Percentiles rank a stretch among this genome's conserved stretches.
Evolutionary conservation across 2,329 filamentous ascomycete genomes (phyloP).

Genomic region (Aspergillus thermomutatus): DNA sequence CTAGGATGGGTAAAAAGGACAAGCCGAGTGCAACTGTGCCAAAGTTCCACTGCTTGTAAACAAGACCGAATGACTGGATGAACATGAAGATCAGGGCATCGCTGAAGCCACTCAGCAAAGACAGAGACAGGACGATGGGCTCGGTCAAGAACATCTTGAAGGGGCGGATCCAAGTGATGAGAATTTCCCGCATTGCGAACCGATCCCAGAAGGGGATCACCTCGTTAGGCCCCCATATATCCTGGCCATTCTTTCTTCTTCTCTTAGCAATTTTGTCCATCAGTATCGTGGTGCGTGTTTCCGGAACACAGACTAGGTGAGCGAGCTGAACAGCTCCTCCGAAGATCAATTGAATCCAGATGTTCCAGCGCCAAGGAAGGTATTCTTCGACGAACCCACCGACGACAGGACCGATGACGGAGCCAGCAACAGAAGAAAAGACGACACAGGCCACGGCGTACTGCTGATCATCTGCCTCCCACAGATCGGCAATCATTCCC

Average conservation of each 20-base stretch:
- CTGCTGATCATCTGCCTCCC: slow-evolving; percentile 67
- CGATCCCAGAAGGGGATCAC: slow-evolving; percentile 58
- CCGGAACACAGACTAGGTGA: slow-evolving; percentile 69
- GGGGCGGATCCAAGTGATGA: slow-evolving; percentile 57
- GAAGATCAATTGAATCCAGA: slow-evolving; percentile 83
- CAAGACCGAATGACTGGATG: slow-evolving; percentile 59
- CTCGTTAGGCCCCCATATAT: slow-evolving; percentile 71
- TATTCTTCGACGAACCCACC: slow-evolving; percentile 70
- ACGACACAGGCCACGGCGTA: slow-evolving; percentile 74
- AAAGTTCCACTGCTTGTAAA: slow-evolving; percentile 61
- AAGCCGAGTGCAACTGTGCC: slow-evolving; percentile 47
- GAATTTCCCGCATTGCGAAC: slow-evolving; percentile 57
- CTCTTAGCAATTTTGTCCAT: slow-evolving; percentile 77
- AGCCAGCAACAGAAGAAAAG: slow-evolving; percentile 75
- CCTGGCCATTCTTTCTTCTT: slow-evolving; percentile 60
- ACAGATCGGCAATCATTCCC: slow-evolving; percentile 73
- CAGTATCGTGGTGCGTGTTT: slow-evolving; percentile 73
- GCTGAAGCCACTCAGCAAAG: slow-evolving; percentile 60
- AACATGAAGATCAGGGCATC: slow-evolving; percentile 67
- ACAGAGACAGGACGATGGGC: slow-evolving; percentile 61
- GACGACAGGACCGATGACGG: slow-evolving; percentile 72
- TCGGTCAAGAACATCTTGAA: slow-evolving; percentile 64
- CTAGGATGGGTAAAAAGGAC: slow-evolving; percentile 54
- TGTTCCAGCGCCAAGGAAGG: slow-evolving; percentile 69
- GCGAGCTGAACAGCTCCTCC: slow-evolving; percentile 65